Evolutionary conservation across 495 filamentous ascomycete genomes (phyloP).

Genomic region (Neurospora sublineolata): DNA sequence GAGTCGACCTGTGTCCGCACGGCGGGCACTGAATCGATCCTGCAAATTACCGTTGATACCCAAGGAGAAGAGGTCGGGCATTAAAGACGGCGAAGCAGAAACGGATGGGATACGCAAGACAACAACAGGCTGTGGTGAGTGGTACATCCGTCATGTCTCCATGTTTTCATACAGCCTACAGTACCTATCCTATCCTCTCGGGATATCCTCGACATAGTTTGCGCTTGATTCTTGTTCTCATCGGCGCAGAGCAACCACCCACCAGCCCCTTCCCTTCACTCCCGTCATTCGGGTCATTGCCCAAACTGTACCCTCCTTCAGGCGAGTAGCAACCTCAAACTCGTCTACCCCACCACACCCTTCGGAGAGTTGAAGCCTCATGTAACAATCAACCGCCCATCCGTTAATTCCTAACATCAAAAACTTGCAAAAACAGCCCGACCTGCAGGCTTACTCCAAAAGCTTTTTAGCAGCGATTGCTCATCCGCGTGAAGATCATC

Average conservation of each 20-base stretch:
- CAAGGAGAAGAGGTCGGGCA: constrained; percentile 23
- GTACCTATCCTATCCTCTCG: background rate
- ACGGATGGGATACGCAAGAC: background rate
- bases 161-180: background rate
- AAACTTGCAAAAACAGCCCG: background rate
- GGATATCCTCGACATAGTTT: background rate
- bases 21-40: background rate
- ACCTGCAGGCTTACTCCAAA: background rate
- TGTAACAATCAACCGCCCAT: background rate
- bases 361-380: background rate
- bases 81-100: constrained; percentile 12
- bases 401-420: background rate
- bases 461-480: background rate
- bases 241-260: background rate
- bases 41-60: constrained; percentile 18
- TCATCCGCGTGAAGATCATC: background rate
- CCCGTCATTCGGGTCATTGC: background rate
- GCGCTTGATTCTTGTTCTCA: background rate
- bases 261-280: background rate
- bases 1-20: background rate
- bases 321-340: background rate
- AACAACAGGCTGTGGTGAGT: background rate
- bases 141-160: background rate
- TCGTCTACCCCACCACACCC: background rate
- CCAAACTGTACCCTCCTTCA: background rate